Evolutionary conservation across 345 rosid genomes (phyloP), one percentile per base, ranked within the genome.

Genomic region (Eucalyptus regnans): DNA sequence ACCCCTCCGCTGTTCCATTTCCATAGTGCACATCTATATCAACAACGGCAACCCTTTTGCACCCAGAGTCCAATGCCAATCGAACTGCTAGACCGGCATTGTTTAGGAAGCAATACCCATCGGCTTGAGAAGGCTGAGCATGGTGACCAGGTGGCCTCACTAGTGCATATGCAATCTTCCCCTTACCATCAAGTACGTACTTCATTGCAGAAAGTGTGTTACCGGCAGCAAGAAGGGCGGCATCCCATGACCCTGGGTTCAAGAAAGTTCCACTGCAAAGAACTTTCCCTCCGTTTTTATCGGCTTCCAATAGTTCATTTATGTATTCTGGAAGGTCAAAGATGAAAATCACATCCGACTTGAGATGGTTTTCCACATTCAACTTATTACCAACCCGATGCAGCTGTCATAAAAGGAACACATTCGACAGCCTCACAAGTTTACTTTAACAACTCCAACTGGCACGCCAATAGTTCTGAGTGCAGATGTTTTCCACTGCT

Each of bases 61-160:
- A 94, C 71, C 95, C 96, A 1, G 97, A 95, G 88, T 93, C 89
- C 71, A 96, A 90, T 48, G 97, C 97, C 87, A 95, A 89, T 52
- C 92, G 94, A 46, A 96, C 96, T 2, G 99, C 97, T 81, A 97
- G 93, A 87, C 94, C 99, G 0, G 97, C 96, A 54, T 96, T 97
- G 94, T 96, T 97, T 43, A 96, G 92, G 89, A 97, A 97, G 93
- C 99, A 96, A 89, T 96, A 97, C 22, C 99, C 99, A 44, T 97
- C 99, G 3, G 99, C 97, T 91, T 90, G 97, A 89, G 92, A 93
- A 86, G 98, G 98, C 92, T 96, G 99, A 80, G 99, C 93, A 87
- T 97, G 99, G 92, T 97, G 99, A n/a, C 99, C 99, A 2, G 99
- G 99, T 88, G 99, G 98, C 52, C 99, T 96, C 49, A 97, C 99